These are phyloP conservation scores for Stachybotrys chlorohalonatus DNA, from an alignment of 2,329 filamentous ascomycete species.

Conservation along the genomic window DNA sequence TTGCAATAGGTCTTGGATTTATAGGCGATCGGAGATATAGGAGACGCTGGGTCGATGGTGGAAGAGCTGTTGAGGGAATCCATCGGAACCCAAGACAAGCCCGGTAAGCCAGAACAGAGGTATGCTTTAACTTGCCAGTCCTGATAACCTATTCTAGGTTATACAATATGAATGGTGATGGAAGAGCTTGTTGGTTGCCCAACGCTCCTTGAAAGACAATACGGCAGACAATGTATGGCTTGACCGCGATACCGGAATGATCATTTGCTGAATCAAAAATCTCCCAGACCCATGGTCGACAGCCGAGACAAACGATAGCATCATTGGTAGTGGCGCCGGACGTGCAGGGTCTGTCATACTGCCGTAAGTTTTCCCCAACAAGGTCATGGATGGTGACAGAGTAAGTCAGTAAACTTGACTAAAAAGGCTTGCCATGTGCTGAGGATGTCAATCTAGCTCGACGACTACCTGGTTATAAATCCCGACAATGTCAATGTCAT, in stretches of 20 bases:
- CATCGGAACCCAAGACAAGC: too few relatives aligned
- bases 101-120: not conserved
- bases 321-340: conserved; percentile 7
- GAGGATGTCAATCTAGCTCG: conserved; percentile 2
- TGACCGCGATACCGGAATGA: conserved; percentile 5
- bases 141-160: not conserved
- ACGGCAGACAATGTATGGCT: conserved; percentile 10
- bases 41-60: too few relatives aligned
- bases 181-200: conserved; percentile 4
- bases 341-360: conserved; percentile 3
- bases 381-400: conserved; percentile 11
- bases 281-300: conserved; percentile 6
- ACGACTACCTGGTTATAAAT: conserved; percentile 10
- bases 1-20: not conserved
- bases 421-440: not conserved
- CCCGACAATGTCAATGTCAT: too few relatives aligned
- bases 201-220: not conserved
- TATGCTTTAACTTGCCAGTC: not conserved
- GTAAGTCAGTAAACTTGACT: conserved; percentile 1
- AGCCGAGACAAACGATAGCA: conserved; percentile 6
- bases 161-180: conserved; percentile 11
- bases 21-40: too few relatives aligned
- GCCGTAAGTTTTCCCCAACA: not conserved
- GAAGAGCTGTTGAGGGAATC: too few relatives aligned
- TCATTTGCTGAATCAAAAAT: conserved; percentile 10